phyloP scores from a whole-genome alignment of 2,329 filamentous ascomycete species.

The Sarocladium strictum region DNA sequence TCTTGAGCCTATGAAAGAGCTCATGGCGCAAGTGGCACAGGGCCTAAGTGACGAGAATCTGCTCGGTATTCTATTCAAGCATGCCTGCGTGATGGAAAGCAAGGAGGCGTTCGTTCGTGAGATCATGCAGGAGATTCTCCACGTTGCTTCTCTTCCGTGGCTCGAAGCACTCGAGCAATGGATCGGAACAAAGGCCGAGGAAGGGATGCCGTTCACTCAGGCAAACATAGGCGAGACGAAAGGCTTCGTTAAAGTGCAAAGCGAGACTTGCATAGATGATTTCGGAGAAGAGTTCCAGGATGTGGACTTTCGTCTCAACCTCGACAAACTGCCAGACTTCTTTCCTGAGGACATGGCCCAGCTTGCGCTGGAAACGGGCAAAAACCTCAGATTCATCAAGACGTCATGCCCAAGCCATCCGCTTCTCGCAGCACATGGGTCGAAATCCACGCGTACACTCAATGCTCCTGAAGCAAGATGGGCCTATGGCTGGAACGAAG shows the following conservation, averaged over 20 bases:
- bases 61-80: conserved; percentile 55
- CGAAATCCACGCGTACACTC: conserved; percentile 32
- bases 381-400: conserved; percentile 67
- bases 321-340: conserved; percentile 63
- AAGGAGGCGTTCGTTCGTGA: conserved; percentile 54
- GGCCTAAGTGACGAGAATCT: conserved; percentile 52
- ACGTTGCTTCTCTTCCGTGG: conserved; percentile 59
- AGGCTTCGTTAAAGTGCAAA: conserved; percentile 56
- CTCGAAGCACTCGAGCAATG: conserved; percentile 64
- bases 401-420: conserved; percentile 66
- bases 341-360: conserved; percentile 63
- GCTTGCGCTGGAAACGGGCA: conserved; percentile 72
- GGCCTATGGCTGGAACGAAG: conserved; percentile 66
- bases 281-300: conserved; percentile 51
- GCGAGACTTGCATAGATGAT: conserved; percentile 50
- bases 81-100: conserved; percentile 59
- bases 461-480: conserved; percentile 56
- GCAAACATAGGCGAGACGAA: conserved; percentile 37
- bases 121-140: conserved; percentile 62
- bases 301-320: conserved; percentile 57
- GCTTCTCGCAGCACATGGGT: conserved; percentile 43
- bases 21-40: conserved; percentile 41
- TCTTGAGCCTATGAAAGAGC: conserved; percentile 43
- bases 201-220: conserved; percentile 47
- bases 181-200: conserved; percentile 62